Percentiles rank a stretch among this genome's conserved stretches.
Evolutionary conservation across 1,139 yeast species (phyloP).

Genomic region (Candida anutae): DNA sequence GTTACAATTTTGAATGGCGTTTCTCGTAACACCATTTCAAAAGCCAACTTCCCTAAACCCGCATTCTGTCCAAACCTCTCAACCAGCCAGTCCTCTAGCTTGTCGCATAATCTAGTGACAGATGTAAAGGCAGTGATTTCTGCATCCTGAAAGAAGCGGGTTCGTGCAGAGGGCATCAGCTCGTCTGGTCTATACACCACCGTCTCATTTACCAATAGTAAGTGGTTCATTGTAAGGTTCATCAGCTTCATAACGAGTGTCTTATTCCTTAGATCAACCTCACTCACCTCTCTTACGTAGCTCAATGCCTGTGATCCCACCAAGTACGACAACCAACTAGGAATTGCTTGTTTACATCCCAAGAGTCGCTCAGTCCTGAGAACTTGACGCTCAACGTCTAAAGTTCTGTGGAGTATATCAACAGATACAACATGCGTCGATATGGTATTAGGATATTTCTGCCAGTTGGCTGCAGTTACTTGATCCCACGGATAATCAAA

Average conservation of each 20-base stretch:
- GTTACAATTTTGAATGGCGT: too few relatives aligned
- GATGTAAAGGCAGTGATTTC: slow-evolving; percentile 82
- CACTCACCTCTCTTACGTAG: slow-evolving; percentile 84
- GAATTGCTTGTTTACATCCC: slow-evolving; percentile 84
- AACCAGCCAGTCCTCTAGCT: slow-evolving; percentile 87
- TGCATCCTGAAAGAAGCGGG: slow-evolving; percentile 74
- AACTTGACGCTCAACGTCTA: slow-evolving; percentile 47
- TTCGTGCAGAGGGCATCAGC: slow-evolving; percentile 37
- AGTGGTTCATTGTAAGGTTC: slow-evolving; percentile 73
- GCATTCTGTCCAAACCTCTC: slow-evolving; percentile 89
- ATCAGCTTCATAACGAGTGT: slow-evolving; percentile 77
- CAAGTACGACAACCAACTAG: slow-evolving; percentile 66
- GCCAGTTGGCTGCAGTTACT: slow-evolving; percentile 96
- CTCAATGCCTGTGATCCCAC: slow-evolving; percentile 72
- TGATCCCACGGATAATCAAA: slow-evolving; percentile 89
- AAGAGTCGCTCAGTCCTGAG: slow-evolving; percentile 81
- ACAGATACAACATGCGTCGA: slow-evolving; percentile 95
- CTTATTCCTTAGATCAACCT: slow-evolving; percentile 60
- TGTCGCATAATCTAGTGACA: slow-evolving; percentile 61
- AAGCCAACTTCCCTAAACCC: slow-evolving; percentile 68
- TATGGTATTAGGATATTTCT: slow-evolving; percentile 86
- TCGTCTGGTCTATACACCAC: slow-evolving; percentile 72
- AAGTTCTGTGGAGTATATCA: slow-evolving; percentile 70
- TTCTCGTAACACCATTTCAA: slow-evolving; percentile 80
- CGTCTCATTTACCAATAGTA: slow-evolving; percentile 77